Percentiles rank a stretch among this genome's conserved stretches.
Evolutionary conservation across 306 rosid genomes (phyloP).

Genomic region (Dalbergia cochinchinensis): DNA sequence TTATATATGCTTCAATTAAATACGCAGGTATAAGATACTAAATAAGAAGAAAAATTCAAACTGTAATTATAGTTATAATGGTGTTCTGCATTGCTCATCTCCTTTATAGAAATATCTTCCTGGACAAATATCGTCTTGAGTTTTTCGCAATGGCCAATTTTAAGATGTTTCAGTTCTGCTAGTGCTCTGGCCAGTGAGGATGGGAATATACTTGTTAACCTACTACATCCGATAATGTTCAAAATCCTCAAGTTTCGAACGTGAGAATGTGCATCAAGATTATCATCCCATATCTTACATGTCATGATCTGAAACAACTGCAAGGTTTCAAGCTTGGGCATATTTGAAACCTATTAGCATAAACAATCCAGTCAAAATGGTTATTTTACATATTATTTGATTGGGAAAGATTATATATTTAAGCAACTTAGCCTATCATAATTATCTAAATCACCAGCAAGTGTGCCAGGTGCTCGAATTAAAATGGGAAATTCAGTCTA

Average conservation of each 20-base stretch:
- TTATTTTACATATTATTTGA: not conserved
- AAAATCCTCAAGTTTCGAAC: not conserved
- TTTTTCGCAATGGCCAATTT: too few species aligned
- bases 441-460: too few species aligned
- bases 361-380: not conserved
- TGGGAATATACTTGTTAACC: too few species aligned
- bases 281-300: slow-evolving; percentile 6
- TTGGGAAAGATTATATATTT: not conserved
- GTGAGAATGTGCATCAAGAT: not conserved
- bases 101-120: too few species aligned
- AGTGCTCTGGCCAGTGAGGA: too few species aligned
- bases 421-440: too few species aligned
- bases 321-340: slow-evolving; percentile 2
- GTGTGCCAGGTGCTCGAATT: too few species aligned
- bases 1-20: not conserved
- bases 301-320: not conserved
- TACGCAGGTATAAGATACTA: too few species aligned
- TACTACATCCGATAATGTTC: not conserved
- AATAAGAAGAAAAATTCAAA: not conserved
- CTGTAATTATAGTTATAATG: not conserved
- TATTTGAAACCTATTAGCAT: not conserved
- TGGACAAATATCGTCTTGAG: too few species aligned
- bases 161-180: too few species aligned
- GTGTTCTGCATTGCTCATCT: not conserved
- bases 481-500: not conserved